Conservation (phyloP, 768 basidiomycete species). For the Serendipita vermifera region DNA sequence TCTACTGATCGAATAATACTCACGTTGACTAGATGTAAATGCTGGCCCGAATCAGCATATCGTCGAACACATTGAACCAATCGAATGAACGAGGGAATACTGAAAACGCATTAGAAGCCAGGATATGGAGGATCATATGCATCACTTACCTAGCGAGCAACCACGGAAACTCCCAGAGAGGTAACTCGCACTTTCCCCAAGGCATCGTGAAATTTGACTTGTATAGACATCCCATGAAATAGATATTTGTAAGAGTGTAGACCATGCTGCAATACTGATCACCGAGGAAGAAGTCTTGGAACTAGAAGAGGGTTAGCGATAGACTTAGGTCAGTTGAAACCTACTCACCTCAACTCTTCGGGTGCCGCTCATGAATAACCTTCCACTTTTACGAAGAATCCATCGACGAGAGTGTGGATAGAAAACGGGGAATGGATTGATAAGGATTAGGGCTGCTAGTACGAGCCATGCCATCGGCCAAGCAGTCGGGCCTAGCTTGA, state of each 20-base stretch:
- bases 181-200: conserved; percentile 36
- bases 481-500: conserved; percentile 53
- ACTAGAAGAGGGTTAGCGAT: conserved; percentile 40
- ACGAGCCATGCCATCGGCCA: conserved; percentile 80
- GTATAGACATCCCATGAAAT: conserved; percentile 65
- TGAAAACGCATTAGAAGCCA: too few species aligned
- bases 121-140: too few species aligned
- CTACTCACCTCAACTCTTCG: conserved; percentile 58
- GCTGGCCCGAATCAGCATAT: conserved; percentile 60
- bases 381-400: conserved; percentile 51
- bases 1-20: conserved; percentile 21
- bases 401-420: conserved; percentile 63
- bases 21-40: conserved; percentile 82
- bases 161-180: conserved; percentile 51
- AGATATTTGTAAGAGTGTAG: conserved; percentile 62
- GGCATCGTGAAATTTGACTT: conserved; percentile 36
- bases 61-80: conserved; percentile 78
- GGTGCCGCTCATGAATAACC: conserved; percentile 55
- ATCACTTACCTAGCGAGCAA: conserved; percentile 38
- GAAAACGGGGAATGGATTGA: conserved; percentile 65
- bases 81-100: conserved; percentile 70
- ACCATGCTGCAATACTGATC: conserved; percentile 74
- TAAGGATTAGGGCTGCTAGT: conserved; percentile 41
- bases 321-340: too few species aligned
- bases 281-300: conserved; percentile 82